Base-by-base conservation (phyloP, 257 asterid species). In the Petunia secreta region DNA sequence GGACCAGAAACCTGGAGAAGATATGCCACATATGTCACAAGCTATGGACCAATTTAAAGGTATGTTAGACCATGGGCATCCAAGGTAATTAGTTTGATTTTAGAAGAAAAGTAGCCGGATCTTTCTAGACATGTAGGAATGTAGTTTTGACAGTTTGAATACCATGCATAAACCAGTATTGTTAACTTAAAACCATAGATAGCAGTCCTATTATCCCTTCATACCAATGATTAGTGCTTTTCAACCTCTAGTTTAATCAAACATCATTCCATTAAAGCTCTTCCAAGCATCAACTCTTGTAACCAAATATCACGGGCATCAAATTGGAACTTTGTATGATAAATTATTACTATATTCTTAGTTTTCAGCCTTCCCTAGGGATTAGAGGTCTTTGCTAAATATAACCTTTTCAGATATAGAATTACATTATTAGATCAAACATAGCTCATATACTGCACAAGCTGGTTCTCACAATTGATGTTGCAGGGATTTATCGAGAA, bases 1-100 rank as follows among this genome's bases (percentile, higher is more conserved):
- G 66, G 83, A 83, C 82, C 79, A 15, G 84, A 82, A 80, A 82
- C 48, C 4, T 37, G 57, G 55, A 71, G 87, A 81, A 54, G 82
- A 78, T 71, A 48, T n/a, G 67, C 79, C 83, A 13, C 5, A 25
- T 48, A 25, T 63, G n/a, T 75, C 65, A 15, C 55, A 75, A 48
- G 34, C 60, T 48, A 71, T 8, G 0, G 60, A 71, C 77, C 77
- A 48, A 71, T 6, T 5, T 48, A 71, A 34, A 2, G 77, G 77
- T 71, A 71, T 71, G 3, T 0, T 1, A 59, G 38, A 59, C 37
- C 64, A 16, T 58, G 38, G 6, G 64, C 16, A 16, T 58, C 34
- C 6, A 16, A 13, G n/a, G n/a, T 8, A 57, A 55, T 15, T 57
- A 57, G 62, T 57, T 57, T 14, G 36, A 57, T 4, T 55, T 55